Evolutionary conservation across 805 yeast species (phyloP), one percentile per base, ranked within the genome.

Genomic region (Myxozyma mucilagina): DNA sequence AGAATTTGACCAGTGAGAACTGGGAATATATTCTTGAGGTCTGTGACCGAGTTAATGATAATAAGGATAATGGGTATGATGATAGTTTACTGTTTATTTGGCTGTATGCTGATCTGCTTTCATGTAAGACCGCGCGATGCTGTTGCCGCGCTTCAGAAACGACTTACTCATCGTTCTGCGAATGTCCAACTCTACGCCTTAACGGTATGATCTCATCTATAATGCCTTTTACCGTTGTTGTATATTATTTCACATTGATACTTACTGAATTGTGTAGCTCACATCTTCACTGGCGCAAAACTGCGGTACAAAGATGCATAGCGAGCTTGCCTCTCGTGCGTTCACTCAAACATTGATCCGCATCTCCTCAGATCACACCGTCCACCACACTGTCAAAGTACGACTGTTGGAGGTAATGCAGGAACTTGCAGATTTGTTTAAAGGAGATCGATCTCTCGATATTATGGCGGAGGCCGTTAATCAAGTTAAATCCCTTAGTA

Each of bases 371-470:
- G 88, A 84, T 67, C 71, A 77, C 8, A 73, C 77, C 42, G 81
- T 87, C 36, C 97, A 92, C 75, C 73, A 77, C 32, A 80, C 84
- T 2, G 87, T 94, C 56, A 89, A 89, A 72, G 72, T 76, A 53
- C 82, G 83, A 53, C 78, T 90, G 4, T 82, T 84, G 11, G 89
- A 87, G 69, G 85, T 87, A 36, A 80, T 91, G 47, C 80, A 79
- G 54, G 90, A 89, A 69, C 78, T 94, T 64, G 74, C 86, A 20
- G 75, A 80, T 42, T 81, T 87, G 2, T 90, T 91, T 73, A 78
- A 80, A 57, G 72, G 74, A 31, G 98, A 94, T 72, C 93, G 94
- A 0, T 86, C 93, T 2, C 79, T 93, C 68, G 80, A 80, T 60
- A 85, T 87, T 1, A 83, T 92, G 82, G 76, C 79, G 16, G 87